phyloP scores from a whole-genome alignment of 1,139 yeast species.

The Trichomonascaceae sp. region DNA sequence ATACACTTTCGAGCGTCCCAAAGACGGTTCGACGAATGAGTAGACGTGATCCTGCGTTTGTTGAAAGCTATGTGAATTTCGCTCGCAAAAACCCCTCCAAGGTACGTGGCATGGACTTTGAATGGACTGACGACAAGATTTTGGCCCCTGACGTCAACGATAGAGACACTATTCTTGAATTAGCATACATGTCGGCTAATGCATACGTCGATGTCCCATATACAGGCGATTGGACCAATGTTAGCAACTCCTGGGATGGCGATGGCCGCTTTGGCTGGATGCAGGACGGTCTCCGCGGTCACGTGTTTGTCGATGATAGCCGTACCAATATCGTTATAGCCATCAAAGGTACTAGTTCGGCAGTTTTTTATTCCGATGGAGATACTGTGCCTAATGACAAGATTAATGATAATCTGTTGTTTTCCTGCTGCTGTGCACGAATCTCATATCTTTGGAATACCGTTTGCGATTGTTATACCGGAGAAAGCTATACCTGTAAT shows the following conservation, averaged over 20 bases:
- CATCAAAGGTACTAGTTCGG: constrained; percentile 90
- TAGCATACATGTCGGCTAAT: constrained; percentile 85
- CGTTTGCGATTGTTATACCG: constrained; percentile 87
- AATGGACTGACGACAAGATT: constrained; percentile 33
- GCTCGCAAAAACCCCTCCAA: constrained; percentile 34
- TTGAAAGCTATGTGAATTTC: constrained; percentile 60
- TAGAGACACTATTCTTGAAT: constrained; percentile 59
- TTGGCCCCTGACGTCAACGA: constrained; percentile 70
- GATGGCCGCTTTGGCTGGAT: constrained; percentile 70
- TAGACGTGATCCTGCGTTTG: constrained; percentile 55
- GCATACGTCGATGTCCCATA: constrained; percentile 80
- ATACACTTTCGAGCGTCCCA: constrained; percentile 8
- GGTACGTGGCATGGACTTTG: constrained; percentile 19
- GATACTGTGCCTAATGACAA: constrained; percentile 78
- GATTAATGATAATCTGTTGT: constrained; percentile 76
- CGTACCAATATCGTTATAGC: constrained; percentile 69
- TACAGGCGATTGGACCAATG: constrained; percentile 85
- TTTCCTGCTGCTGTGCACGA: constrained; percentile 95
- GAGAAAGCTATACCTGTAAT: constrained; percentile 77
- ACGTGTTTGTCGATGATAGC: constrained; percentile 67
- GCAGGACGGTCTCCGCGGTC: constrained; percentile 80
- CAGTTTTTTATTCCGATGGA: constrained; percentile 69
- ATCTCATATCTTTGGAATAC: constrained; percentile 90
- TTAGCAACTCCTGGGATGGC: constrained; percentile 54
- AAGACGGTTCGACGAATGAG: constrained; percentile 42